These are phyloP conservation scores for Rhodotorula sp. DNA, from an alignment of 1,284 basidiomycete species.

Conservation along the genomic window DNA sequence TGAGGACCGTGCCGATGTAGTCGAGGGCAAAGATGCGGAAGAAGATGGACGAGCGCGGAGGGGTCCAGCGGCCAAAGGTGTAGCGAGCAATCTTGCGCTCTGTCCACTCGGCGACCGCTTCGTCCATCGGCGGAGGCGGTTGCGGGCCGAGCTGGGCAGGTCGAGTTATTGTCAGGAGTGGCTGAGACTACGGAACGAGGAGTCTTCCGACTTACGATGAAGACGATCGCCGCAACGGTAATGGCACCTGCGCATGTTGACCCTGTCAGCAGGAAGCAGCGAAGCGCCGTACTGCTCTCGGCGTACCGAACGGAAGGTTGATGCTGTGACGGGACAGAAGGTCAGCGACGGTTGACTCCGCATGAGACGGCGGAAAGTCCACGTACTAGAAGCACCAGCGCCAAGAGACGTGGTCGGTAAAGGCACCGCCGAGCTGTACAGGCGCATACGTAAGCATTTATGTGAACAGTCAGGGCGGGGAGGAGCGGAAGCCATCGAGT, in stretches of 20 bases:
- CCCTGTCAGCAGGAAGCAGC: neutral
- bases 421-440: slow-evolving; percentile 49
- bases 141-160: slow-evolving; percentile 29
- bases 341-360: neutral
- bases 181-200: too few relatives aligned
- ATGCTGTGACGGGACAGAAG: slow-evolving; percentile 41
- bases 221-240: slow-evolving; percentile 34
- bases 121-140: slow-evolving; percentile 33
- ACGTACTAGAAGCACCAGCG: slow-evolving; percentile 37
- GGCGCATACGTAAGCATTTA: too few relatives aligned
- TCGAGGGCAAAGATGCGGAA: slow-evolving; percentile 45
- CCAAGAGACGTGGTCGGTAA: slow-evolving; percentile 56
- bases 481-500: neutral
- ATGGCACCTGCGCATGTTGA: slow-evolving; percentile 41
- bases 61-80: slow-evolving; percentile 18
- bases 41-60: slow-evolving; percentile 14
- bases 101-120: slow-evolving; percentile 30
- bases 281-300: too few relatives aligned
- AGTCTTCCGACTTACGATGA: slow-evolving; percentile 22
- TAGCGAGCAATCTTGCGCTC: slow-evolving; percentile 34
- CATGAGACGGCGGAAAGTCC: neutral
- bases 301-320: slow-evolving; percentile 53
- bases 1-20: slow-evolving; percentile 46
- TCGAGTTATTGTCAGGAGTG: neutral
- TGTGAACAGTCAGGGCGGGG: neutral